Base-by-base conservation (phyloP, 1,284 basidiomycete species). In the Abortiporus biennis region DNA sequence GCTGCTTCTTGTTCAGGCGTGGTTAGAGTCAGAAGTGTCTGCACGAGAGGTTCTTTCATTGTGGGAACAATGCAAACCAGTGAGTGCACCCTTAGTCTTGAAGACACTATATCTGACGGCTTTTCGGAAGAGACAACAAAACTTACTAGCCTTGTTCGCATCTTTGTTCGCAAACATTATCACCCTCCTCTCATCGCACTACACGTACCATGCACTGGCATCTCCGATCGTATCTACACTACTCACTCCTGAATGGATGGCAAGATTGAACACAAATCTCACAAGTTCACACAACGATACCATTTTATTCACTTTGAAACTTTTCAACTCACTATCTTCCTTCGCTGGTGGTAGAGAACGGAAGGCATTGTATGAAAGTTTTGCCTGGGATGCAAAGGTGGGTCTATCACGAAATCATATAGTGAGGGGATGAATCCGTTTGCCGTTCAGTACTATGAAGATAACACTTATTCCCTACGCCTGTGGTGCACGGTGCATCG, bases 351-450 rank as follows among this genome's bases (percentile, higher is more conserved):
- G 84, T 6, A 62, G 68, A 20, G 85, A 88, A 46, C 69, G 73
- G 38, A 80, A 74, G 49, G 51, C 64, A 0, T 64, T 85, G 1
- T 58, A 80, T 21, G 85, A 88, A 40, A 64, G 64, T 0, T 84
- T 88, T 56, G 71, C 76, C 4, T 91, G 88, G 87, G 85, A 86
- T 41, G 67, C 71, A 24, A 90, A 88, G 68, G 85, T 81, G 44
- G 4, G 53, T 31, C 12, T 27, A n/a, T n/a, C n/a, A n/a, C n/a
- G n/a, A n/a, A n/a, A n/a, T n/a, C n/a, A n/a, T n/a, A n/a, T n/a
- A n/a, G n/a, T n/a, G n/a, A n/a, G n/a, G n/a, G n/a, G n/a, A n/a
- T n/a, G n/a, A n/a, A n/a, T 47, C 1, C 20, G 11, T 1, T 3
- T 4, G 16, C 3, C 27, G 9, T 36, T 32, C 9, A 36, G 24